Conservation (phyloP, 2,329 filamentous ascomycete genomes). For the Chrysoporthe puriensis region DNA sequence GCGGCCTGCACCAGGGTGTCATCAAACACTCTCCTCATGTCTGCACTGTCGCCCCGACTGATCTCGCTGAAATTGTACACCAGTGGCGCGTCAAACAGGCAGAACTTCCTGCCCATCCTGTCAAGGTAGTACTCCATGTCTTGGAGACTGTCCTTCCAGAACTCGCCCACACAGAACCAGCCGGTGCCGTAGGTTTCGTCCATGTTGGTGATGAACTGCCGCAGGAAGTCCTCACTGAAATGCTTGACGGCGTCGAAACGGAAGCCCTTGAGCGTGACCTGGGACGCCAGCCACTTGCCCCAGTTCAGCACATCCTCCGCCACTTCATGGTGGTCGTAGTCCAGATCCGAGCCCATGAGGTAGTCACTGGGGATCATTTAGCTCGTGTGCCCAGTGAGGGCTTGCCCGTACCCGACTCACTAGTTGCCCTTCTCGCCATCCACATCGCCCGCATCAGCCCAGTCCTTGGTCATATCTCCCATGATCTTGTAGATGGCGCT, state of each 20-base stretch:
- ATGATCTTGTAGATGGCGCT: slow-evolving; percentile 72
- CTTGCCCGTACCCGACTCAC: slow-evolving; percentile 39
- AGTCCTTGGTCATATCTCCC: slow-evolving; percentile 62
- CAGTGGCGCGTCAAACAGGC: slow-evolving; percentile 69
- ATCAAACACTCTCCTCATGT: slow-evolving; percentile 67
- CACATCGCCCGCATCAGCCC: slow-evolving; percentile 64
- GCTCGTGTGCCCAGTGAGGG: slow-evolving; percentile 45
- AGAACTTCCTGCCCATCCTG: slow-evolving; percentile 59
- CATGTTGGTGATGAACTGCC: slow-evolving; percentile 64
- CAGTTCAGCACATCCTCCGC: slow-evolving; percentile 66
- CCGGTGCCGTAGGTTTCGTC: slow-evolving; percentile 47
- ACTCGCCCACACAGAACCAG: slow-evolving; percentile 45
- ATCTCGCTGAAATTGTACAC: slow-evolving; percentile 68
- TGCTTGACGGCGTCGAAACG: slow-evolving; percentile 75
- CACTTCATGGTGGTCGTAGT: slow-evolving; percentile 67
- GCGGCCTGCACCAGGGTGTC: slow-evolving; percentile 55
- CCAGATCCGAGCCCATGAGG: slow-evolving; percentile 73
- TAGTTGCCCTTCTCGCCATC: slow-evolving; percentile 67
- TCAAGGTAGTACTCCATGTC: slow-evolving; percentile 40
- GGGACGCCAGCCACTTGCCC: slow-evolving; percentile 68
- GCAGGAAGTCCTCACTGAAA: slow-evolving; percentile 68
- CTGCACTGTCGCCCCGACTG: slow-evolving; percentile 58
- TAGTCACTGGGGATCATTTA: slow-evolving; percentile 66
- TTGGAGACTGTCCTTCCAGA: slow-evolving; percentile 44
- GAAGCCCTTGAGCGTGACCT: slow-evolving; percentile 66